A percentile compares a stretch with the other conserved stretches of the same genome.
Evolutionary conservation across 306 rosid species (phyloP).

Genomic region (Cicer chorassanicum): DNA sequence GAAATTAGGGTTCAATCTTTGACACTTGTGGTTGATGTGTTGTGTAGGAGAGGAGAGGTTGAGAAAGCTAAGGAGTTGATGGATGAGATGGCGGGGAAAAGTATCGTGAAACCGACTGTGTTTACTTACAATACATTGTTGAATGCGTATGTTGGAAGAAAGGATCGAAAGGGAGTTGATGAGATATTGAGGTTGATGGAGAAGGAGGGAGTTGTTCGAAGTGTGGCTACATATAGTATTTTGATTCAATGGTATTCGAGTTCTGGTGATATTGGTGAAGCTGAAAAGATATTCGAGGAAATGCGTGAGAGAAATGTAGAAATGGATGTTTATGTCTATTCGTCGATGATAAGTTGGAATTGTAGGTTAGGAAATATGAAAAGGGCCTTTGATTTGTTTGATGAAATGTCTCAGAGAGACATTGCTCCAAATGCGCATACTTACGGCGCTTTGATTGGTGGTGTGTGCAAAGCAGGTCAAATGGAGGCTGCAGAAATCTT

Average conservation of each 20-base stretch:
- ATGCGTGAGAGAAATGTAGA: constrained; percentile 58
- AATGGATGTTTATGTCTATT: constrained; percentile 68
- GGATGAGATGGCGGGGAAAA: constrained; percentile 56
- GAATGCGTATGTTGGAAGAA: constrained; percentile 58
- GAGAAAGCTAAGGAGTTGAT: constrained; percentile 63
- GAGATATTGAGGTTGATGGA: constrained; percentile 66
- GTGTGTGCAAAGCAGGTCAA: constrained; percentile 74
- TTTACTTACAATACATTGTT: constrained; percentile 69
- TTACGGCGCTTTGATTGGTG: constrained; percentile 69
- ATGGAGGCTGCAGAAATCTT: constrained; percentile 73
- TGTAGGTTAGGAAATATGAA: constrained; percentile 65
- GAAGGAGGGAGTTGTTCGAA: constrained; percentile 52
- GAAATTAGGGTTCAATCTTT: constrained; percentile 63
- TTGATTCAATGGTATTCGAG: constrained; percentile 66
- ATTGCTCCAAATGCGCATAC: constrained; percentile 64
- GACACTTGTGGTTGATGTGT: constrained; percentile 66
- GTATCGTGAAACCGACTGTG: constrained; percentile 58
- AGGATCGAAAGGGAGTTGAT: constrained; percentile 53
- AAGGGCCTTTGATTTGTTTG: constrained; percentile 71
- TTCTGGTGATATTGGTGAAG: constrained; percentile 56
- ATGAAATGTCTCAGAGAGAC: constrained; percentile 63
- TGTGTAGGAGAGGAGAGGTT: constrained; percentile 65
- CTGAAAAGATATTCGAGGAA: constrained; percentile 64
- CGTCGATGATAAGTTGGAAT: constrained; percentile 72
- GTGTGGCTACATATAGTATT: constrained; percentile 58